Conservation (phyloP, 441 rosid species). For the Geranium incanum region DNA sequence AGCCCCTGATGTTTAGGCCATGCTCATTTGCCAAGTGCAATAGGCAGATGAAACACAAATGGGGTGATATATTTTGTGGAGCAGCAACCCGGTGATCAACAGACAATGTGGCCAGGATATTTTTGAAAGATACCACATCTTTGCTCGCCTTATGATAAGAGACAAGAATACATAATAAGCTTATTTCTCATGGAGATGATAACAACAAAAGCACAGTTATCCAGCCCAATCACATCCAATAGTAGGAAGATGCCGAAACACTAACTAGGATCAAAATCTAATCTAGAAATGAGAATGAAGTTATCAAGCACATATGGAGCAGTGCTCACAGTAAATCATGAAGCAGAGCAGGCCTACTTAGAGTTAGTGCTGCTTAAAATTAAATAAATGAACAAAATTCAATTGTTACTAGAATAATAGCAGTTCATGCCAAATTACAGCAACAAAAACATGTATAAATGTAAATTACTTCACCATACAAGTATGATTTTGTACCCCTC, state of each 20-base stretch:
- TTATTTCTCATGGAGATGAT: background rate
- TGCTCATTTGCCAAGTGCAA: slow-evolving; percentile 92
- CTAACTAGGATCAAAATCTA: background rate
- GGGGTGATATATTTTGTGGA: slow-evolving; percentile 66
- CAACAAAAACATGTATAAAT: background rate
- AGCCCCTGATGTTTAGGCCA: slow-evolving; percentile 49
- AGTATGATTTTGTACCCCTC: background rate
- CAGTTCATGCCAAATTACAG: background rate
- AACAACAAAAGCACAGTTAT: background rate
- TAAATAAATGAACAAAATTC: background rate
- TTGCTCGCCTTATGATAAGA: slow-evolving; percentile 21
- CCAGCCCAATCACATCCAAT: background rate
- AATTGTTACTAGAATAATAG: background rate
- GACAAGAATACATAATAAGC: background rate
- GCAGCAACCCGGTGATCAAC: slow-evolving; percentile 58
- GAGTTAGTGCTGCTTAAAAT: no score
- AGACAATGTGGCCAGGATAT: slow-evolving; percentile 60
- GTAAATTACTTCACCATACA: background rate
- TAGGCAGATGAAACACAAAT: slow-evolving; percentile 82
- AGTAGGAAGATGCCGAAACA: background rate
- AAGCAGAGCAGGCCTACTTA: no score
- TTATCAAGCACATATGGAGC: background rate
- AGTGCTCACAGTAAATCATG: no score
- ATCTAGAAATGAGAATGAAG: background rate
- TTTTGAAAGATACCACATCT: slow-evolving; percentile 52